Evolutionary conservation across 192 early-diverging fungal genomes (phyloP).

Genomic region (Coemansia sp.): DNA sequence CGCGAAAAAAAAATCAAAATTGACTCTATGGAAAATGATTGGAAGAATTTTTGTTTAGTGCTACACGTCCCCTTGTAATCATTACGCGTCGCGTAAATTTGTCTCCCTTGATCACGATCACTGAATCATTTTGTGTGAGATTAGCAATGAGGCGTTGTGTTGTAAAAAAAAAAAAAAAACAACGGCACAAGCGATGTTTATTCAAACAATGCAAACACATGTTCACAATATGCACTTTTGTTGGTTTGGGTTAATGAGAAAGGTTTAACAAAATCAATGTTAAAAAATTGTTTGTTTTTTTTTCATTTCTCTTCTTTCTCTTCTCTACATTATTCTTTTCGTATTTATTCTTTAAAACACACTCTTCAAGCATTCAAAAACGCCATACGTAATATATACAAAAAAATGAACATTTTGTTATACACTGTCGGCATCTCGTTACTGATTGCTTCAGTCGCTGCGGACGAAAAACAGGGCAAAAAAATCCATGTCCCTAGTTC

Average conservation of each 20-base stretch:
- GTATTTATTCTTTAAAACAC: background rate
- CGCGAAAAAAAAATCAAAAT: background rate
- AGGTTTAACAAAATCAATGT: too few relatives aligned
- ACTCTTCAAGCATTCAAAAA: too few relatives aligned
- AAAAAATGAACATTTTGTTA: background rate
- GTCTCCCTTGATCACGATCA: background rate
- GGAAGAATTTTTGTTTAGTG: background rate
- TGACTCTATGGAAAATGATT: background rate
- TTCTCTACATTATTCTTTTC: background rate
- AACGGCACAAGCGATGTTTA: background rate
- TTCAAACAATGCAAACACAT: background rate
- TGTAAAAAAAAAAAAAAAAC: too few relatives aligned
- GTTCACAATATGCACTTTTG: too few relatives aligned
- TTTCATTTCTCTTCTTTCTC: background rate
- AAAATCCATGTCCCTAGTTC: constrained; percentile 13
- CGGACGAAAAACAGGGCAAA: constrained; percentile 11
- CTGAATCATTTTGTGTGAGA: too few relatives aligned
- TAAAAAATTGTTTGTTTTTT: too few relatives aligned
- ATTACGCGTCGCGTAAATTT: background rate
- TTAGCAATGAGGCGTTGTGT: too few relatives aligned
- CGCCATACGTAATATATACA: background rate
- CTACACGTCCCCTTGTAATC: too few relatives aligned
- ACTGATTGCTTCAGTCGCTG: background rate
- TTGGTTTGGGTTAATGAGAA: too few relatives aligned
- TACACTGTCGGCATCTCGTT: background rate